Percentiles rank a stretch among this genome's conserved stretches.
Evolutionary conservation across 164 flowering plant species (phyloP).

Genomic region (Stephania cephalantha): DNA sequence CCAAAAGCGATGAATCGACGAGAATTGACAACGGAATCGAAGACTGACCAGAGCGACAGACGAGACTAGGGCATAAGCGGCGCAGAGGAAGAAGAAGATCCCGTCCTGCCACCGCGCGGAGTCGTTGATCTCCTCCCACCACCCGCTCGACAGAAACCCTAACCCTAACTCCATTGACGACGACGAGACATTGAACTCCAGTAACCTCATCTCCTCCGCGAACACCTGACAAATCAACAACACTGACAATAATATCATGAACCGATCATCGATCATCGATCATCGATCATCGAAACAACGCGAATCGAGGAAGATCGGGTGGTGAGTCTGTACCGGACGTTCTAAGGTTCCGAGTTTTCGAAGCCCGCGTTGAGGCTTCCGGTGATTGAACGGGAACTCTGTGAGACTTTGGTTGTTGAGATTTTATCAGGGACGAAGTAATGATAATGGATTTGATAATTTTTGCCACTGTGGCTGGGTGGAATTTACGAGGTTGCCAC

Average conservation of each 20-base stretch:
- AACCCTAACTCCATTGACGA: conserved; percentile 10
- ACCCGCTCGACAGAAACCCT: conserved; percentile 15
- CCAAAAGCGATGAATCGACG: not conserved
- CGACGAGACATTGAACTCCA: conserved; percentile 12
- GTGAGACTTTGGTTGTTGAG: no score
- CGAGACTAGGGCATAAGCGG: conserved; percentile 81
- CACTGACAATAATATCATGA: not conserved
- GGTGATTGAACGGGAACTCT: not conserved
- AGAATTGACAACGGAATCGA: conserved; percentile 18
- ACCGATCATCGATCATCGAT: not conserved
- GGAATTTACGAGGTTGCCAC: no score
- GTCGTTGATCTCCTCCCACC: conserved; percentile 92
- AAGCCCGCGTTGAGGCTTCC: not conserved
- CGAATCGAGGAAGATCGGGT: not conserved
- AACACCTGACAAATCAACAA: no score
- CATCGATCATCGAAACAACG: not conserved
- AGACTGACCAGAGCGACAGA: conserved; percentile 63
- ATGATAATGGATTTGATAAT: no score
- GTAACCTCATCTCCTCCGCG: conserved; percentile 11
- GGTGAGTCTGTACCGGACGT: not conserved
- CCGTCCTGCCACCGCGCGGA: conserved; percentile 83
- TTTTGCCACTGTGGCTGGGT: no score
- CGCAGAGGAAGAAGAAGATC: conserved; percentile 75
- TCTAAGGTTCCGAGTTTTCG: no score
- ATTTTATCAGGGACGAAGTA: no score